Conservation (phyloP, 768 basidiomycete genomes). For the Naematelia encephala region DNA sequence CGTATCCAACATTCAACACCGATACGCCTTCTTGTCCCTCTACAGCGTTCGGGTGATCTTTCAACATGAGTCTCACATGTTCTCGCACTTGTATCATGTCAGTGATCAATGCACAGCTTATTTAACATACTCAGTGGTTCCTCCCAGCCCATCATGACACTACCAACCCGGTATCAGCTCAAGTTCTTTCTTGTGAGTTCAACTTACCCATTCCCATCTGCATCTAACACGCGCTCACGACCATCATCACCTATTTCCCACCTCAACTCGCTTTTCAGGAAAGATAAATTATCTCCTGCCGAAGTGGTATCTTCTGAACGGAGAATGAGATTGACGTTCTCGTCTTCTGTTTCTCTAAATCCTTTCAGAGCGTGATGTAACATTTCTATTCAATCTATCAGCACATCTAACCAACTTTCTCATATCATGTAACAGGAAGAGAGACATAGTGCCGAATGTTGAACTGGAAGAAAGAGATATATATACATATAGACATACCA, state of each 20-base stretch:
- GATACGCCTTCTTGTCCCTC: slow-evolving; percentile 54
- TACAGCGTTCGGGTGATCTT: slow-evolving; percentile 53
- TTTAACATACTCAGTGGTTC: slow-evolving; percentile 64
- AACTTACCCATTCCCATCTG: slow-evolving; percentile 58
- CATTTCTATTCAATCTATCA: slow-evolving; percentile 41
- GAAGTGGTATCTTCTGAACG: slow-evolving; percentile 45
- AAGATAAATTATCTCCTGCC: slow-evolving; percentile 54
- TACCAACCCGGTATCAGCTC: slow-evolving; percentile 3
- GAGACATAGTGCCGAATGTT: no score
- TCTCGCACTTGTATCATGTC: slow-evolving; percentile 60
- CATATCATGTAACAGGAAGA: no score
- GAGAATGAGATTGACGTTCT: slow-evolving; percentile 29
- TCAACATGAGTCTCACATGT: slow-evolving; percentile 67
- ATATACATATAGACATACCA: slow-evolving; percentile 57
- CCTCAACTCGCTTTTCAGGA: slow-evolving; percentile 66
- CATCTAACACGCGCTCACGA: slow-evolving; percentile 76
- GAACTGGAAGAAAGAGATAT: no score
- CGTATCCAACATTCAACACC: slow-evolving; percentile 88
- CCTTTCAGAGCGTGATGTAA: slow-evolving; percentile 41
- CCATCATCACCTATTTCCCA: slow-evolving; percentile 69
- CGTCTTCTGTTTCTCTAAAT: background rate
- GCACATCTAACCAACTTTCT: slow-evolving; percentile 15
- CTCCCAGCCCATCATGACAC: slow-evolving; percentile 99
- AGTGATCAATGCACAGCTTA: background rate
- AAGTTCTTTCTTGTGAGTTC: background rate